phyloP scores from a whole-genome alignment of 352 stramenopile species.

The Blastocystis sp. region DNA sequence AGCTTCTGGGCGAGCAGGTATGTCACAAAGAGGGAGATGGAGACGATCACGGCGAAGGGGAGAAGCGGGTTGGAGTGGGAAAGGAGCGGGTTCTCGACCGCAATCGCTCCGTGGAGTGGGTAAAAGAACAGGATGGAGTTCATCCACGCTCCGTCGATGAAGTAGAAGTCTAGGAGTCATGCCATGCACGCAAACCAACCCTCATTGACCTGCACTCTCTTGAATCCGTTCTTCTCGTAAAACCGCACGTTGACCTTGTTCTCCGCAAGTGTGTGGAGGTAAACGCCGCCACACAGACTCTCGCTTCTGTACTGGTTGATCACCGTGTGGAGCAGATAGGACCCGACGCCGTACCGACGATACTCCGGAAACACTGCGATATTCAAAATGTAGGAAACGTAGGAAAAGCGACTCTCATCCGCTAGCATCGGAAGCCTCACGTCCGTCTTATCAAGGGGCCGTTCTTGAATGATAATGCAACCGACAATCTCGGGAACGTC shows the following conservation, averaged over 20 bases:
- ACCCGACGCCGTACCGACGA: slow-evolving; percentile 8
- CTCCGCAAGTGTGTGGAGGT: slow-evolving; percentile 28
- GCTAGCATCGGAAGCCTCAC: neutral
- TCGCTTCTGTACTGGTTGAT: neutral
- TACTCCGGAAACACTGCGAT: slow-evolving; percentile 56
- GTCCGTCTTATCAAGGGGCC: neutral
- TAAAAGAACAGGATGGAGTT: slow-evolving; percentile 64
- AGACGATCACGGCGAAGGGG: neutral
- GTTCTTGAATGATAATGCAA: slow-evolving; percentile 48
- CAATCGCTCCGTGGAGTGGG: slow-evolving; percentile 15
- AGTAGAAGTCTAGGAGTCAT: slow-evolving; percentile 35
- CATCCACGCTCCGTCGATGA: slow-evolving; percentile 9
- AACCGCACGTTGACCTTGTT: neutral
- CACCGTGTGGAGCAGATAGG: slow-evolving; percentile 7
- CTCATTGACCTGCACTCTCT: neutral
- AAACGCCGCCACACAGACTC: neutral
- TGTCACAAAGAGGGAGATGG: slow-evolving; percentile 10
- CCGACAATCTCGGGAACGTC: slow-evolving; percentile 11
- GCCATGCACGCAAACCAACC: neutral
- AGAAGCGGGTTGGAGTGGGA: neutral
- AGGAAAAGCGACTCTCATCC: neutral
- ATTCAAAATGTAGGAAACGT: slow-evolving; percentile 59
- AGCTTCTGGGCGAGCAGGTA: neutral
- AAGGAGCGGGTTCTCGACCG: neutral
- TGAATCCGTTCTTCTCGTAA: slow-evolving; percentile 55